Conservation (phyloP, 1,139 yeast genomes). For the Saccharomyces uvarum region DNA sequence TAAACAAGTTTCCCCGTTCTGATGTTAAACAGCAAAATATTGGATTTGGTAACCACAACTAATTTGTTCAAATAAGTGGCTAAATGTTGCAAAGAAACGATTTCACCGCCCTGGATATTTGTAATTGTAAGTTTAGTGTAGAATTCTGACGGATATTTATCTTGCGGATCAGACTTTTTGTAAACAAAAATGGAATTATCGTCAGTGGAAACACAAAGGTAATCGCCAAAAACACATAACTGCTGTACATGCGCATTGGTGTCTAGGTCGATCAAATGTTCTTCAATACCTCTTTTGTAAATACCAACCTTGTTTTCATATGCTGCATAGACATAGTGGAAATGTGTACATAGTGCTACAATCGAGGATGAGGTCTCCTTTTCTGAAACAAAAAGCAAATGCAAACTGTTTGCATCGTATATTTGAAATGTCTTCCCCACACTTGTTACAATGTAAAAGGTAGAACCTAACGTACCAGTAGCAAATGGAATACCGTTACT, state of each 20-base stretch:
- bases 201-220: constrained; percentile 51
- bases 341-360: constrained; percentile 67
- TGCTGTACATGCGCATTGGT: constrained; percentile 37
- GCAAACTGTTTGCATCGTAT: constrained; percentile 84
- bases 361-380: constrained; percentile 66
- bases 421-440: constrained; percentile 89
- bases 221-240: constrained; percentile 70
- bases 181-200: constrained; percentile 54
- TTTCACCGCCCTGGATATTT: constrained; percentile 51
- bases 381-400: constrained; percentile 78
- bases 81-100: constrained; percentile 69
- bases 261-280: constrained; percentile 42
- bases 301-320: constrained; percentile 67
- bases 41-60: constrained; percentile 62
- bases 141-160: constrained; percentile 51
- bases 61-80: constrained; percentile 90
- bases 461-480: constrained; percentile 78
- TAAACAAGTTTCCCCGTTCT: constrained; percentile 69
- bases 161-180: constrained; percentile 40
- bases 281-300: constrained; percentile 74
- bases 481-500: constrained; percentile 79
- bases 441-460: constrained; percentile 80
- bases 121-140: constrained; percentile 59
- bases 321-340: constrained; percentile 77
- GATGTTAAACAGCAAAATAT: constrained; percentile 57